These are phyloP conservation scores for Kodamaea fungicola DNA, from an alignment of 1,139 yeast genomes.

Conservation along the genomic window DNA sequence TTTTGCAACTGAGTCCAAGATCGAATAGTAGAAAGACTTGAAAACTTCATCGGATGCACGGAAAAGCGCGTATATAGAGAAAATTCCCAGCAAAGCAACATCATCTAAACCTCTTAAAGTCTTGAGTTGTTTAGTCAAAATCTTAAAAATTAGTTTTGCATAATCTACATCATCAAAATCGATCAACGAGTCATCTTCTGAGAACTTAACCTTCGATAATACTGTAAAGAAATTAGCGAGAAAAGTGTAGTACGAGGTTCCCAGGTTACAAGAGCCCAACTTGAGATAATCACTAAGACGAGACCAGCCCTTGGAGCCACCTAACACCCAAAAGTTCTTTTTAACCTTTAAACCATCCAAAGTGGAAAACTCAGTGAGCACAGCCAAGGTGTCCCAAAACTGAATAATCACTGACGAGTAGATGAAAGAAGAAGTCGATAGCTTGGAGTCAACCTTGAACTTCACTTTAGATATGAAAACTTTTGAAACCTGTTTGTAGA, in stretches of 20 bases:
- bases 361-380: constrained; percentile 32
- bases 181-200: constrained; percentile 16
- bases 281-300: constrained; percentile 45
- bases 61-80: constrained; percentile 13
- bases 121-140: constrained; percentile 17
- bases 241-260: constrained; percentile 43
- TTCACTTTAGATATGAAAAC: constrained; percentile 51
- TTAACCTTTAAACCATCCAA: constrained; percentile 21
- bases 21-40: constrained; percentile 6
- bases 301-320: constrained; percentile 36
- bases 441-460: constrained; percentile 25
- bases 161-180: constrained; percentile 17
- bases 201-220: constrained; percentile 11
- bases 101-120: constrained; percentile 12
- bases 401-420: constrained; percentile 46
- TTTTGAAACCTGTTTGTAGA: constrained; percentile 47
- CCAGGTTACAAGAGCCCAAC: constrained; percentile 53
- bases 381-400: constrained; percentile 45
- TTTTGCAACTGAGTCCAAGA: constrained; percentile 12
- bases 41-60: constrained; percentile 2
- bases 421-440: constrained; percentile 30
- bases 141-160: constrained; percentile 14
- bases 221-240: constrained; percentile 21
- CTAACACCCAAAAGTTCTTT: constrained; percentile 52
- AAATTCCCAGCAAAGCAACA: constrained; percentile 19